phyloP scores from a whole-genome alignment of 768 basidiomycete species.

The Hypholoma sublateritium region DNA sequence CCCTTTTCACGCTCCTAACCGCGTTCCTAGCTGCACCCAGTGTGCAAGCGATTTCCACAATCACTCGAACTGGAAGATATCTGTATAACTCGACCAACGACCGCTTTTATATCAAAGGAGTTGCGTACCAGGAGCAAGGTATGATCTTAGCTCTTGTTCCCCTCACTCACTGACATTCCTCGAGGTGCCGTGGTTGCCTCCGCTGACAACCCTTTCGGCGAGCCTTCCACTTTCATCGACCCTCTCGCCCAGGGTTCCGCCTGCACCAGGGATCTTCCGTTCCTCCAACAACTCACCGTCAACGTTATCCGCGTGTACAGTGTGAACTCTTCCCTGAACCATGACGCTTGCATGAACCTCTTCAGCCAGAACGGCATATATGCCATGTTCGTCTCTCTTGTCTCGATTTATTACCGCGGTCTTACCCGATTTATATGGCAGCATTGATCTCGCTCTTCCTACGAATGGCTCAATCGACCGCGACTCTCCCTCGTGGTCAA shows the following conservation, averaged over 20 bases:
- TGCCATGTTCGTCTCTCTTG: slow-evolving; percentile 61
- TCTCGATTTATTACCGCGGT: slow-evolving; percentile 7
- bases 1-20: slow-evolving; percentile 34
- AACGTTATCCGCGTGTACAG: slow-evolving; percentile 87
- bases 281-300: slow-evolving; percentile 71
- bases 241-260: slow-evolving; percentile 66
- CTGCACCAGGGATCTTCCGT: slow-evolving; percentile 80
- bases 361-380: slow-evolving; percentile 84
- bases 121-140: slow-evolving; percentile 88
- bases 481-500: slow-evolving; percentile 71
- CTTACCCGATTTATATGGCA: slow-evolving; percentile 27
- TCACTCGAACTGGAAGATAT: slow-evolving; percentile 75
- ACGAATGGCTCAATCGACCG: slow-evolving; percentile 86
- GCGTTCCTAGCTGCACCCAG: slow-evolving; percentile 42
- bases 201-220: slow-evolving; percentile 60
- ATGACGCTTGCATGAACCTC: slow-evolving; percentile 82
- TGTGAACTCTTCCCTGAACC: slow-evolving; percentile 79
- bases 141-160: not conserved
- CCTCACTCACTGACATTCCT: slow-evolving; percentile 6
- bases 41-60: slow-evolving; percentile 64
- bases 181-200: slow-evolving; percentile 43
- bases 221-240: slow-evolving; percentile 78
- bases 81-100: slow-evolving; percentile 75
- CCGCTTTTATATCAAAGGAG: slow-evolving; percentile 86
- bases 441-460: slow-evolving; percentile 85